Base-by-base conservation (phyloP, 2,329 filamentous ascomycete genomes). In the Seiridium unicorne region DNA sequence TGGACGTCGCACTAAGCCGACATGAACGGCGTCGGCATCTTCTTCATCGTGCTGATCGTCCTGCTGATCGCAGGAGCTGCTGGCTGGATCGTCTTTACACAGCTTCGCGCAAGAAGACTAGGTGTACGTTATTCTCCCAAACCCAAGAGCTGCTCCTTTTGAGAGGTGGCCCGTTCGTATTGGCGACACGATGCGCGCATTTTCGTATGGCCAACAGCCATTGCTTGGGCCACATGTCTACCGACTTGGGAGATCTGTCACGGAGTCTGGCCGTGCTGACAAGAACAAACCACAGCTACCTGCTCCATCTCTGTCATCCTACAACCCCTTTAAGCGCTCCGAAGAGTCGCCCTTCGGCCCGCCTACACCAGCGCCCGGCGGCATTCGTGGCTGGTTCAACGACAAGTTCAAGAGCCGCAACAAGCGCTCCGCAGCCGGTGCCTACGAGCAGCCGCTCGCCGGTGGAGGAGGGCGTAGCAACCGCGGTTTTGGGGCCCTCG, bases 1-100 rank as follows among this genome's bases (percentile, higher is more conserved):
- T 55, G 51, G 51, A 44, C 36, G 51, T 44, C 51, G 38, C 49
- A 53, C 34, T 32, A 46, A 35, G 36, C 51, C 49, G 71, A 66
- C 65, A 88, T 88, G 71, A 81, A 81, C 64, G 77, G 84, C 55
- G 80, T 83, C 65, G 87, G 88, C 70, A 84, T 89, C 64, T 86
- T 93, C 77, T 83, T 93, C 73, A 87, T 96, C 71, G 82, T 92
- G 70, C 74, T 94, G 70, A 68, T 92, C 66, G 77, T 92, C 66
- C 72, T 91, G 68, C 70, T 86, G 58, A 62, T 89, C 59, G 74
- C 79, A 59, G 84, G 76, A 34, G 86, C 78, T 60, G 75, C 83
- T 59, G 87, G 83, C 69, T 94, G 89, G 87, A 77, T 92, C 62
- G 75, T 87, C 69, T 93, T 88, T 70, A 87, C 88, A 36, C 89